Percentiles rank a stretch among this genome's conserved stretches.
Conservation (phyloP, 768 basidiomycete genomes). For the Hortiboletus campestris region DNA sequence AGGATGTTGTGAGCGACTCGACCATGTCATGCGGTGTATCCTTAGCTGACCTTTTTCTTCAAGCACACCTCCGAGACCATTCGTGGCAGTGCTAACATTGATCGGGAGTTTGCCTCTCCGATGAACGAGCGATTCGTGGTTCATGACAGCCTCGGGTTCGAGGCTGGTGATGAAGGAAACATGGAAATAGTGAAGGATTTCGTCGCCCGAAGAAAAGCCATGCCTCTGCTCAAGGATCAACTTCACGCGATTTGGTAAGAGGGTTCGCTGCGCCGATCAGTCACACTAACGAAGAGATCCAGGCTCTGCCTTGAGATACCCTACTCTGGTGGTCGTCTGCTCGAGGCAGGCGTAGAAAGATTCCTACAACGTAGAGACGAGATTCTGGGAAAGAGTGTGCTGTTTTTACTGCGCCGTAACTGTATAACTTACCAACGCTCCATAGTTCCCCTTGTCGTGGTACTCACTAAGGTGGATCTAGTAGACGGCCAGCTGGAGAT, state of each 20-base stretch:
- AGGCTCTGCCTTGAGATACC: slow-evolving; percentile 20
- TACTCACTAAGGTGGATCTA: slow-evolving; percentile 16
- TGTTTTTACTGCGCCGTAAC: neutral
- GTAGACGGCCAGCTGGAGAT: slow-evolving; percentile 3
- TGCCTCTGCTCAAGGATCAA: slow-evolving; percentile 1
- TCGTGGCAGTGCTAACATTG: slow-evolving; percentile 12
- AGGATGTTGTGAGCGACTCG: slow-evolving; percentile 6
- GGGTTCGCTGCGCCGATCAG: neutral
- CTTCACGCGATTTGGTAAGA: slow-evolving; percentile 17
- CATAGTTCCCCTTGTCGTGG: slow-evolving; percentile 12
- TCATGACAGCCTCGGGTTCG: slow-evolving; percentile 19
- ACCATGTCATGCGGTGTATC: neutral
- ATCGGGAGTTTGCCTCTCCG: slow-evolving; percentile 12
- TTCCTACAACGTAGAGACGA: slow-evolving; percentile 4
- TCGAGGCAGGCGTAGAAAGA: slow-evolving; percentile 12
- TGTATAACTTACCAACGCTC: neutral
- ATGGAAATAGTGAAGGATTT: slow-evolving; percentile 4
- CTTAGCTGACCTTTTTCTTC: neutral
- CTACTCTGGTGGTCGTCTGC: slow-evolving; percentile 12
- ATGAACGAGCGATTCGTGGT: slow-evolving; percentile 15
- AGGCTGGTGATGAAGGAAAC: slow-evolving; percentile 9
- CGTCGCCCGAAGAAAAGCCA: neutral
- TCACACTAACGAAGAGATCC: neutral
- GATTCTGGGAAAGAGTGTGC: slow-evolving; percentile 9
- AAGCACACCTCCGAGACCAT: neutral